Evolutionary conservation across 805 yeast species (phyloP).

Genomic region (Barnettozyma sucrosica): DNA sequence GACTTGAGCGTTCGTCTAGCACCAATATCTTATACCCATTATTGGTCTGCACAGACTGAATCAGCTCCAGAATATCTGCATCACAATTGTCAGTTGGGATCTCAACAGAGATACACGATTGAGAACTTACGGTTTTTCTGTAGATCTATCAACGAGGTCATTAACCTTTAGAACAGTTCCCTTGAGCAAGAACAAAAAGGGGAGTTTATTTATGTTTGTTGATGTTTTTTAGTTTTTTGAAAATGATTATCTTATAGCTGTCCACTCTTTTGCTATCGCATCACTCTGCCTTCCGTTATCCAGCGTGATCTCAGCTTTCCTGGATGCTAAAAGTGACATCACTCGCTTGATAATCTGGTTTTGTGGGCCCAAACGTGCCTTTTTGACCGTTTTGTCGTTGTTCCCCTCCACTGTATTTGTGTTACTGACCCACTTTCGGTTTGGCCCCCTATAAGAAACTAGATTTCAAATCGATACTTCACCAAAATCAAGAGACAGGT

Average conservation of each 20-base stretch:
- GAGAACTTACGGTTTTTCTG: conserved; percentile 29
- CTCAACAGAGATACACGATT: neutral
- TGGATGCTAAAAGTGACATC: neutral
- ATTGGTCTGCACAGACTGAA: conserved; percentile 38
- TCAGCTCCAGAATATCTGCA: conserved; percentile 29
- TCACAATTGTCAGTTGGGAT: conserved; percentile 1
- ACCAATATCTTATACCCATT: conserved; percentile 46
- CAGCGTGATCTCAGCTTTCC: neutral
- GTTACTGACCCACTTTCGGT: neutral
- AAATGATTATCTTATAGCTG: no score
- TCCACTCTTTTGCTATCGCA: no score
- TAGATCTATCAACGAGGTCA: conserved; percentile 35
- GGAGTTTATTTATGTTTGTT: neutral
- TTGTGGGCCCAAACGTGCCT: neutral
- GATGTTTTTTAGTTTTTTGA: neutral
- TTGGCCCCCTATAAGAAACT: neutral
- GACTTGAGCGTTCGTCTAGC: conserved; percentile 50
- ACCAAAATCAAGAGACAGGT: neutral
- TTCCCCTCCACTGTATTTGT: no score
- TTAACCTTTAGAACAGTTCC: conserved; percentile 8
- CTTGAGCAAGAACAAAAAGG: neutral
- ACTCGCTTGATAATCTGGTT: neutral
- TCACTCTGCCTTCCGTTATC: no score
- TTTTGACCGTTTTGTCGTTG: neutral
- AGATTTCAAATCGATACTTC: neutral